Percentiles rank a stretch among this genome's conserved stretches.
These are phyloP conservation scores for Oenanthe sinensis DNA, from an alignment of 129 eudicot genomes.

Conservation along the genomic window DNA sequence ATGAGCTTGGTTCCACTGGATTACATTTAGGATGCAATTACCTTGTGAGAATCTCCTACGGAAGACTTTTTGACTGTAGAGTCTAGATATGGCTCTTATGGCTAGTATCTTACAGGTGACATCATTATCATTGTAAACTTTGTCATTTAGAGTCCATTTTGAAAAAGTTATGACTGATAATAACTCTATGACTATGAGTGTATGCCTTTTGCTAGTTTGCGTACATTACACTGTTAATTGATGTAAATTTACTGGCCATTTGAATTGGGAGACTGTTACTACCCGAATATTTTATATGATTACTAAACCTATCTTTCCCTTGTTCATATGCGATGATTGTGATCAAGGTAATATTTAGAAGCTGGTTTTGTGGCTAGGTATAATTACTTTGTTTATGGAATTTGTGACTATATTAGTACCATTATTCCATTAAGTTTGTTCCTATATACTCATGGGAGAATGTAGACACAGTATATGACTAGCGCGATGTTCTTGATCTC, in stretches of 20 bases:
- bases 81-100: not conserved
- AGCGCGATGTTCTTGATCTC: too few species aligned
- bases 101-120: not conserved
- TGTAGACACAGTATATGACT: too few species aligned
- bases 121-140: not conserved
- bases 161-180: not conserved
- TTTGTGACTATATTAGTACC: too few species aligned
- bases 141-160: not conserved
- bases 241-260: not conserved
- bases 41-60: not conserved
- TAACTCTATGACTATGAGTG: not conserved
- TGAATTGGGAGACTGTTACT: not conserved
- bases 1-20: conserved; percentile 40
- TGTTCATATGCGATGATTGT: not conserved
- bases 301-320: not conserved
- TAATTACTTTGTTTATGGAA: not conserved
- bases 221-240: not conserved
- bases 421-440: too few species aligned
- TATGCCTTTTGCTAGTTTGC: conserved; percentile 2
- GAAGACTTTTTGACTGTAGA: not conserved
- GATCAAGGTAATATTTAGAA: not conserved
- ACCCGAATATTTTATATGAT: not conserved
- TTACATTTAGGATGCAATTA: not conserved
- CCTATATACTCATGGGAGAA: too few species aligned
- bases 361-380: not conserved